Conservation (phyloP, 441 rosid species). For the Viola pubescens region DNA sequence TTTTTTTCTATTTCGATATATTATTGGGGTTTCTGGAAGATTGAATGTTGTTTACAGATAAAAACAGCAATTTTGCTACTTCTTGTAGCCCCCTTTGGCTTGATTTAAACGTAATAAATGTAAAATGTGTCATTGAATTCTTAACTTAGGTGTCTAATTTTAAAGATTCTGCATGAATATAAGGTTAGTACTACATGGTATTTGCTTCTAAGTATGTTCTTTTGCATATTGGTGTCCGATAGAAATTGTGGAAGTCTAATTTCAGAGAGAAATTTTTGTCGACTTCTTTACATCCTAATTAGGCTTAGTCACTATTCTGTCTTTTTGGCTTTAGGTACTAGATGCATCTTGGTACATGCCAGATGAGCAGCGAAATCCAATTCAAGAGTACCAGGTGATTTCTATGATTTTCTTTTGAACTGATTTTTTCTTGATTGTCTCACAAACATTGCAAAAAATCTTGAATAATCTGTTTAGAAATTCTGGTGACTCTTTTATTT, state of each 20-base stretch:
- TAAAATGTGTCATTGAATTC: neutral
- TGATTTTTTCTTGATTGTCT: neutral
- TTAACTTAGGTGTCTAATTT: neutral
- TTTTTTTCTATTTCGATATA: no score
- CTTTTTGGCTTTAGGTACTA: constrained; percentile 45
- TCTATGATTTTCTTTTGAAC: constrained; percentile 10
- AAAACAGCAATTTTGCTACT: no score
- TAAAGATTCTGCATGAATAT: neutral
- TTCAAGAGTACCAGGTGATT: constrained; percentile 83
- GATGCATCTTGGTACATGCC: constrained; percentile 99
- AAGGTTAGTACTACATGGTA: neutral
- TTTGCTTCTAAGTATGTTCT: neutral
- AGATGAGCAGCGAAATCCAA: constrained; percentile 81
- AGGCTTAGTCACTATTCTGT: neutral
- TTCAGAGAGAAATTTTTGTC: neutral
- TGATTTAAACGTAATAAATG: neutral
- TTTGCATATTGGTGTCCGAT: neutral
- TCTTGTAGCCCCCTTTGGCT: no score
- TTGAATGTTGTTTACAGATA: no score
- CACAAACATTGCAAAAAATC: neutral
- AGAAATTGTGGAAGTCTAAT: neutral
- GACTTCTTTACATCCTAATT: neutral
- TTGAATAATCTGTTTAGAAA: neutral
- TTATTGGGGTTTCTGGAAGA: no score
- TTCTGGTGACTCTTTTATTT: neutral